A percentile compares a stretch with the other conserved stretches of the same genome.
phyloP scores from a whole-genome alignment of 805 yeast genomes.

The Saturnispora dispora region DNA sequence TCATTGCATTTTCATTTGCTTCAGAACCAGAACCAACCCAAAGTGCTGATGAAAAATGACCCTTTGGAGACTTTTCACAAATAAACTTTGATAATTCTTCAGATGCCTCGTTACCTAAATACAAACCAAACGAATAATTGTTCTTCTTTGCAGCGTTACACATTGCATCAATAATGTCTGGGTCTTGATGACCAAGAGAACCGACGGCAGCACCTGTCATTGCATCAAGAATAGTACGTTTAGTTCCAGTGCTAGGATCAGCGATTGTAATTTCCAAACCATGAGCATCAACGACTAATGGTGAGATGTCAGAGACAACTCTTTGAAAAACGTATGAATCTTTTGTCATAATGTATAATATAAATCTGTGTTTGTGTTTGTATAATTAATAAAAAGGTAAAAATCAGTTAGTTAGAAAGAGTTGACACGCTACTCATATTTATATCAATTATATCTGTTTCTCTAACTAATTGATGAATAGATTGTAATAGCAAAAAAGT shows the following conservation, averaged over 20 bases:
- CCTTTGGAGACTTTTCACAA: constrained; percentile 31
- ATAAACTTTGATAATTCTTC: constrained; percentile 38
- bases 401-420: not conserved
- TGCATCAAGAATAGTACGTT: constrained; percentile 32
- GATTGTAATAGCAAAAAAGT: not conserved
- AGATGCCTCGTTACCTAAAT: constrained; percentile 31
- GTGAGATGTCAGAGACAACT: constrained; percentile 16
- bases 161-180: constrained; percentile 33
- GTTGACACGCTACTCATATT: not conserved
- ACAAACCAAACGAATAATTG: constrained; percentile 30
- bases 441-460: not conserved
- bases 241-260: constrained; percentile 33
- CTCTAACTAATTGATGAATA: not conserved
- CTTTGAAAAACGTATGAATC: constrained; percentile 18
- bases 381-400: not conserved
- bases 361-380: not conserved
- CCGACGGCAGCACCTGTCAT: constrained; percentile 49
- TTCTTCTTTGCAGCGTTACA: constrained; percentile 28
- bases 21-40: constrained; percentile 69
- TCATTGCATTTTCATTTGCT: constrained; percentile 72
- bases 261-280: constrained; percentile 21
- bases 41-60: constrained; percentile 32
- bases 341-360: constrained; percentile 7
- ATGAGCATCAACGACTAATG: constrained; percentile 16
- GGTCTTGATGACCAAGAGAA: constrained; percentile 37